A percentile compares a stretch with the other conserved stretches of the same genome.
Conservation (phyloP, 1,139 yeast genomes). For the Suhomyces kunorum region DNA sequence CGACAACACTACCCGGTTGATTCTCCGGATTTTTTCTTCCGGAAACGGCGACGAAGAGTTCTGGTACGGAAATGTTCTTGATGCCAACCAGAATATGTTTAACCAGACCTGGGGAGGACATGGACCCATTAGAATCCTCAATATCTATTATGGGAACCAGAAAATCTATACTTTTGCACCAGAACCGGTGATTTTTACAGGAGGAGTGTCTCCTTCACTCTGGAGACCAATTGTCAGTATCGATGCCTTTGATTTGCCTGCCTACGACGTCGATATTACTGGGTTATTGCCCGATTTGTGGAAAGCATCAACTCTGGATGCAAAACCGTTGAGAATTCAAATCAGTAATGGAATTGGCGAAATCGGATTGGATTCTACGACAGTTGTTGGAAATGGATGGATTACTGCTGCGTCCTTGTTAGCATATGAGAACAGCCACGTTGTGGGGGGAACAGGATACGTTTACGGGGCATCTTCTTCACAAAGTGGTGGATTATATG, state of each 20-base stretch:
- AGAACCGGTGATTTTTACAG: constrained; percentile 65
- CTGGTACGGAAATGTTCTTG: constrained; percentile 72
- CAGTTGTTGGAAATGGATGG: constrained; percentile 16
- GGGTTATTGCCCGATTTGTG: constrained; percentile 66
- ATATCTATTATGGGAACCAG: constrained; percentile 51
- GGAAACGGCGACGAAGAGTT: constrained; percentile 83
- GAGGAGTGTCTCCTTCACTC: constrained; percentile 74
- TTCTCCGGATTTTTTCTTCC: constrained; percentile 62
- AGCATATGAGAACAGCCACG: constrained; percentile 55
- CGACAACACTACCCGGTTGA: constrained; percentile 57
- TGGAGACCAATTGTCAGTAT: constrained; percentile 80
- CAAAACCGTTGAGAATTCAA: constrained; percentile 42
- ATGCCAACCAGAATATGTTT: constrained; percentile 32
- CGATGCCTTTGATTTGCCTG: constrained; percentile 70
- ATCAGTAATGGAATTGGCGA: constrained; percentile 61
- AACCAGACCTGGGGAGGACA: constrained; percentile 38
- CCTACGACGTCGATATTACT: constrained; percentile 66
- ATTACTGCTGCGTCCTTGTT: constrained; percentile 27
- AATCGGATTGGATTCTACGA: constrained; percentile 21
- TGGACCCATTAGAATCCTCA: constrained; percentile 62
- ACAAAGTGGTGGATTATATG: constrained; percentile 23
- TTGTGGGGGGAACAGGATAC: constrained; percentile 43
- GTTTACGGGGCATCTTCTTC: constrained; percentile 27
- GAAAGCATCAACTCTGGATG: constrained; percentile 30
- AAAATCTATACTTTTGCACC: constrained; percentile 55